Evolutionary conservation across 371 early-diverging fungal species (phyloP), one percentile per base, ranked within the genome.

Genomic region (Rhizomucor miehei): DNA sequence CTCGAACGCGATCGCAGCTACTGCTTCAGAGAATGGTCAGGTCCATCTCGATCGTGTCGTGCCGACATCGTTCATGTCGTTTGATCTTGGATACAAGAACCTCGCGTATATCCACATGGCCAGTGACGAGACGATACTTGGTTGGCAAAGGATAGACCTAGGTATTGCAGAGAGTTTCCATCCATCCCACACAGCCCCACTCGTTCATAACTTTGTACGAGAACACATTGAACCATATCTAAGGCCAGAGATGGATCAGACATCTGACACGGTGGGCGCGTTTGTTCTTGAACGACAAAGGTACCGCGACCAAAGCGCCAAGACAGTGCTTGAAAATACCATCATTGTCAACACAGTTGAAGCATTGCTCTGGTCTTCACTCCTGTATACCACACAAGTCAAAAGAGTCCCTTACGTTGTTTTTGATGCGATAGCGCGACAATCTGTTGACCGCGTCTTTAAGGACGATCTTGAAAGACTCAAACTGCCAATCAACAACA

Each of bases 81-180:
- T 90, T 39, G 90, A 90, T 60, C 73, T 90, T 41, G 90, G 90
- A 0, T 81, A 82, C 52, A 75, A 81, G 13, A 89, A 89, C 57
- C 66, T 90, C 1, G 89, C 86, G 0, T 84, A 83, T 64, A 81
- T 80, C 12, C 75, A 75, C 36, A 23, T 85, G 3, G 55, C 62
- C 10, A 50, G 44, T 14, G 60, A 75, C n/a, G 54, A 62, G 0
- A 56, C 59, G 3, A 70, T 81, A 6, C 16, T 69, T 13, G 65
- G 68, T 10, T 80, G 80, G 79, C 52, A 56, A 1, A 65, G 76
- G 3, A 66, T 67, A 6, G 81, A 75, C 56, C 60, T 79, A 11
- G 57, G 68, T 5, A 44, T 75, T 2, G 44, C 40, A 19, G 39
- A 57, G 2, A 51, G 52, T 1, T 71, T 66, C 47, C 71, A 75